Percentiles rank a stretch among this genome's conserved stretches.
Conservation (phyloP, 805 yeast species). For the Zygotorulaspora chibaensis region DNA sequence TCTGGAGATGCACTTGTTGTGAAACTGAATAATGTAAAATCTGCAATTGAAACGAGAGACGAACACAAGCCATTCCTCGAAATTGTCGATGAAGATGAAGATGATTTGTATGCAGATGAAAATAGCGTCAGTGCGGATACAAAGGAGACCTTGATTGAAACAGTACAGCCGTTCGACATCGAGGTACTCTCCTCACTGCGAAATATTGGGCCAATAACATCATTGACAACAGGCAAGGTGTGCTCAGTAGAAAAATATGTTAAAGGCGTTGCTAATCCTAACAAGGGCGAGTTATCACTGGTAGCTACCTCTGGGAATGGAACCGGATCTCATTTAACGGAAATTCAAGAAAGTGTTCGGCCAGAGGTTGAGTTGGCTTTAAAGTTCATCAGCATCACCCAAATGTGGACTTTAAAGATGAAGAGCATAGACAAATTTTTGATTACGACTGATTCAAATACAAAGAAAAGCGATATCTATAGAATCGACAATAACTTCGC, state of each 20-base stretch:
- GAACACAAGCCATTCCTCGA: slow-evolving; percentile 48
- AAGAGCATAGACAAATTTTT: slow-evolving; percentile 50
- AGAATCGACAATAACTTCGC: slow-evolving; percentile 59
- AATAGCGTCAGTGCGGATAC: slow-evolving; percentile 11
- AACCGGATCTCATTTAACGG: slow-evolving; percentile 49
- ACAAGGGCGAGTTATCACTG: slow-evolving; percentile 58
- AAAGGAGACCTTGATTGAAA: slow-evolving; percentile 20
- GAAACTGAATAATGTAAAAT: slow-evolving; percentile 30
- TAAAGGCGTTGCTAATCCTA: slow-evolving; percentile 67
- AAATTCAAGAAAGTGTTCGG: slow-evolving; percentile 62
- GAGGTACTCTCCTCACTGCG: slow-evolving; percentile 48
- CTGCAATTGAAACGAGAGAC: slow-evolving; percentile 31
- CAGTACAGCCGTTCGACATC: slow-evolving; percentile 38
- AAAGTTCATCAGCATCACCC: slow-evolving; percentile 65
- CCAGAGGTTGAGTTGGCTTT: slow-evolving; percentile 66
- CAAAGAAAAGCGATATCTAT: slow-evolving; percentile 64
- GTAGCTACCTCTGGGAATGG: slow-evolving; percentile 68
- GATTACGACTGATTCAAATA: slow-evolving; percentile 64
- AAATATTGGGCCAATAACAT: slow-evolving; percentile 71
- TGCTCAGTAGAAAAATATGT: slow-evolving; percentile 47
- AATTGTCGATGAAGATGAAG: slow-evolving; percentile 35
- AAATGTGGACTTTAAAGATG: slow-evolving; percentile 64
- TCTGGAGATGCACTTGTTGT: slow-evolving; percentile 55
- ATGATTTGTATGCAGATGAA: slow-evolving; percentile 29
- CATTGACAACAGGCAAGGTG: slow-evolving; percentile 59